Percentiles rank a stretch among this genome's conserved stretches.
Conservation (phyloP, 2,329 filamentous ascomycete species). For the Botryotinia globosa region DNA sequence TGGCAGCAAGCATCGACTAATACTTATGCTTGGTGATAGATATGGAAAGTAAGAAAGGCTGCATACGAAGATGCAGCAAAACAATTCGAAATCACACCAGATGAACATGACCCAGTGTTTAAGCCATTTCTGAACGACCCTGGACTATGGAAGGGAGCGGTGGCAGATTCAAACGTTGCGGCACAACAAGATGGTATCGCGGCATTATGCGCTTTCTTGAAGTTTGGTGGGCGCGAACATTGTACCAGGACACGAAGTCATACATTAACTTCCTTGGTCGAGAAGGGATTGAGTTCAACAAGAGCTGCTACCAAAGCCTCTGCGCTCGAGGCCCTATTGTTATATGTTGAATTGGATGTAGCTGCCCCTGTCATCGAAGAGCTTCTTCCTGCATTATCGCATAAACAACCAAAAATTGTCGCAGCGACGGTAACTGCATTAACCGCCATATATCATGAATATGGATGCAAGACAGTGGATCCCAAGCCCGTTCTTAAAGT, state of each 20-base stretch:
- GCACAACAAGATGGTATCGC: slow-evolving; percentile 91
- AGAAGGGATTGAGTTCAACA: slow-evolving; percentile 87
- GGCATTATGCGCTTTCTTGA: slow-evolving; percentile 86
- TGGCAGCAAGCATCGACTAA: slow-evolving; percentile 28
- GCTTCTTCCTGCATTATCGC: slow-evolving; percentile 73
- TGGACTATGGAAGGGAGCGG: slow-evolving; percentile 85
- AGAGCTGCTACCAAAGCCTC: slow-evolving; percentile 85
- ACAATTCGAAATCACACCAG: slow-evolving; percentile 77
- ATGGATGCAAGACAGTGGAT: slow-evolving; percentile 90
- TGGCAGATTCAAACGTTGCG: slow-evolving; percentile 92
- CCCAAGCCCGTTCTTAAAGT: slow-evolving; percentile 87
- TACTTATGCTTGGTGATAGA: slow-evolving; percentile 45
- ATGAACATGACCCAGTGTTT: slow-evolving; percentile 83
- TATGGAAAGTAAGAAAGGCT: slow-evolving; percentile 95
- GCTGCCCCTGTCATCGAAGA: slow-evolving; percentile 86
- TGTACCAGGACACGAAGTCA: slow-evolving; percentile 71
- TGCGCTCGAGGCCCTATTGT: slow-evolving; percentile 78
- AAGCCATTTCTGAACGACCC: slow-evolving; percentile 83
- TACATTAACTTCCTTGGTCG: slow-evolving; percentile 76
- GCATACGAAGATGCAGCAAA: slow-evolving; percentile 92
- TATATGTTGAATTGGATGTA: slow-evolving; percentile 88
- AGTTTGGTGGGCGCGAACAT: slow-evolving; percentile 80
- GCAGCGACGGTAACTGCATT: slow-evolving; percentile 72
- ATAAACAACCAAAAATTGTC: slow-evolving; percentile 90
- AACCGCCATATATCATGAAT: slow-evolving; percentile 85